Percentiles rank a stretch among this genome's conserved stretches.
Evolutionary conservation across 2,329 filamentous ascomycete genomes (phyloP).

Genomic region (Conoideocrella luteorostrata): DNA sequence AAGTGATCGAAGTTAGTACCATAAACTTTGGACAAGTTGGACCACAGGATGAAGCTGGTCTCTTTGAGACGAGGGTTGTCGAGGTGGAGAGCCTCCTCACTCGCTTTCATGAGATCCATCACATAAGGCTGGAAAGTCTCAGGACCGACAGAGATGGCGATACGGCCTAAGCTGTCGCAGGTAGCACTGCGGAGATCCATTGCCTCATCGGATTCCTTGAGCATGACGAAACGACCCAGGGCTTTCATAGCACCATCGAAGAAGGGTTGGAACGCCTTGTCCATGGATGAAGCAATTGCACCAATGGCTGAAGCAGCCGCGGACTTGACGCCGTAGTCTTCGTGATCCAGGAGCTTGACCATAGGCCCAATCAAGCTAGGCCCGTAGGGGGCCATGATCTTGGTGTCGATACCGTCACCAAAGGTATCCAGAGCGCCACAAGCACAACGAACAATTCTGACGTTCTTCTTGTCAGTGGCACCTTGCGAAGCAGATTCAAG

Average conservation of each 20-base stretch:
- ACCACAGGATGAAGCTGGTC: slow-evolving; percentile 97
- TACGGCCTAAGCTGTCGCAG: slow-evolving; percentile 88
- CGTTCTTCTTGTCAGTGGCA: slow-evolving; percentile 64
- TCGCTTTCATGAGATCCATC: slow-evolving; percentile 81
- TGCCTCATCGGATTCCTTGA: slow-evolving; percentile 86
- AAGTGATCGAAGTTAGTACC: slow-evolving; percentile 75
- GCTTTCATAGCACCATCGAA: slow-evolving; percentile 86
- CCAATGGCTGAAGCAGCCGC: slow-evolving; percentile 84
- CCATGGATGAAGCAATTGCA: slow-evolving; percentile 80
- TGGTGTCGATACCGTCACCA: slow-evolving; percentile 75
- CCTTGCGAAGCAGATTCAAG: slow-evolving; percentile 71
- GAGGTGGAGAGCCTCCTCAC: slow-evolving; percentile 81
- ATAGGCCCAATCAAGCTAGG: slow-evolving; percentile 78
- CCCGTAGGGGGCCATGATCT: slow-evolving; percentile 74
- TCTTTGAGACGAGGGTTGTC: slow-evolving; percentile 89
- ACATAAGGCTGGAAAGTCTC: slow-evolving; percentile 88
- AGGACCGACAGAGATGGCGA: slow-evolving; percentile 80
- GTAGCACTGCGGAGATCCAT: slow-evolving; percentile 84
- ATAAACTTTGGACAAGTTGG: slow-evolving; percentile 89
- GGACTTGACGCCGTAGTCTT: slow-evolving; percentile 84
- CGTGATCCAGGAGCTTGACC: slow-evolving; percentile 74
- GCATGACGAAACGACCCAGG: slow-evolving; percentile 74
- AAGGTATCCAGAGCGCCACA: slow-evolving; percentile 89
- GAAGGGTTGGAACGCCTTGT: slow-evolving; percentile 80
- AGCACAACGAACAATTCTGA: slow-evolving; percentile 81